Percentiles rank a stretch among this genome's conserved stretches.
phyloP scores from a whole-genome alignment of 2,329 filamentous ascomycete species.

The Diaporthe sp. region DNA sequence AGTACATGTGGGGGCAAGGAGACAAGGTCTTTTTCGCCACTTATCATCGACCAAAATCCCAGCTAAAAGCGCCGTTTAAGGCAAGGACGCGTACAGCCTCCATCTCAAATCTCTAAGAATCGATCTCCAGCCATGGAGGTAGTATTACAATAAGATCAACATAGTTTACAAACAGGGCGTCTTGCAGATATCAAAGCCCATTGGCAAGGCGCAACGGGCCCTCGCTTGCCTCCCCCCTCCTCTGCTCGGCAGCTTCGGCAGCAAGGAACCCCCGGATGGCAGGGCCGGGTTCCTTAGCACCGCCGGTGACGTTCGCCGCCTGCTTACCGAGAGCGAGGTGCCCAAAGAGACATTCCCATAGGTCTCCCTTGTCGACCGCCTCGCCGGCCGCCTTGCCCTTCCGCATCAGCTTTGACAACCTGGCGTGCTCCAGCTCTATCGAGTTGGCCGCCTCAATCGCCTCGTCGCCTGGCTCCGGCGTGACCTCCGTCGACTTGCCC shows the following conservation, averaged over 20 bases:
- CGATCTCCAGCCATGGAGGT: not conserved
- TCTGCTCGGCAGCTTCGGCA: conserved; percentile 55
- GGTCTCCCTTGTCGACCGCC: conserved; percentile 78
- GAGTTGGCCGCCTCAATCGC: conserved; percentile 86
- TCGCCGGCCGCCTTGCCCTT: conserved; percentile 81
- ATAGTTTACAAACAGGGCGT: too few relatives aligned
- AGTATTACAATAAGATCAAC: not conserved
- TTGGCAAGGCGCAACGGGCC: conserved; percentile 1
- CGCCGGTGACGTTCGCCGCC: conserved; percentile 1
- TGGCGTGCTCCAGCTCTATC: conserved; percentile 80
- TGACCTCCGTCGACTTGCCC: conserved; percentile 41
- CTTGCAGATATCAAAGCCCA: not conserved
- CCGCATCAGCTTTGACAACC: conserved; percentile 76
- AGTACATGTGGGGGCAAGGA: not conserved
- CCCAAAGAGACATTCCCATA: conserved; percentile 92
- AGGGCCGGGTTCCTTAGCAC: conserved; percentile 17
- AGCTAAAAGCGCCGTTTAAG: not conserved
- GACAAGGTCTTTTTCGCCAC: not conserved
- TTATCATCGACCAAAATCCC: not conserved
- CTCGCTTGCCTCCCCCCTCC: conserved; percentile 38
- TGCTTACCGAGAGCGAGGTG: conserved; percentile 47
- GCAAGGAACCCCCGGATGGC: conserved; percentile 52
- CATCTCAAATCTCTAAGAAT: not conserved
- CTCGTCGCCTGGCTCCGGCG: conserved; percentile 61
- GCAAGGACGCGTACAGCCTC: not conserved